A percentile compares a stretch with the other conserved stretches of the same genome.
Conservation (phyloP, 441 rosid species). For the Jatropha podagrica region DNA sequence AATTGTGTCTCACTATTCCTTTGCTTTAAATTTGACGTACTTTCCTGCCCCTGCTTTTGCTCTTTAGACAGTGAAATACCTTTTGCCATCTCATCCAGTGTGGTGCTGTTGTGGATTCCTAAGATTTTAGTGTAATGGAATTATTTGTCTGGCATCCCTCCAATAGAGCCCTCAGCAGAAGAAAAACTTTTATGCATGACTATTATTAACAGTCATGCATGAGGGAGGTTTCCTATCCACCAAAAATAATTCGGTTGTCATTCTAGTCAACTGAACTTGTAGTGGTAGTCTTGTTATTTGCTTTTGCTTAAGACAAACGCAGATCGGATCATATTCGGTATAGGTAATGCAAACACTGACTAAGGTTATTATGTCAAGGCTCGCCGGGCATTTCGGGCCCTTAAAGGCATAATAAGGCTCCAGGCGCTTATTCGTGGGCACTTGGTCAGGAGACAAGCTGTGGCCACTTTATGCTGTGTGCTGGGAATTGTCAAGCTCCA, state of each 20-base stretch:
- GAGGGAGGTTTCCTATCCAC: not conserved
- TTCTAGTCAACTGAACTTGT: not conserved
- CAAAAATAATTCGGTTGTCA: constrained; percentile 1
- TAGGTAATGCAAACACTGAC: constrained; percentile 30
- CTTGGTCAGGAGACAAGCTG: constrained; percentile 87
- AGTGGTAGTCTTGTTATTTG: not conserved
- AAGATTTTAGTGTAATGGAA: not conserved
- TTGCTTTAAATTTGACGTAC: not conserved
- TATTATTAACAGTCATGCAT: not conserved
- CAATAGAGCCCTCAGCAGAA: not conserved
- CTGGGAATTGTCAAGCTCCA: constrained; percentile 93
- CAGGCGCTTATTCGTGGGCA: constrained; percentile 97
- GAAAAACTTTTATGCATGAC: not conserved
- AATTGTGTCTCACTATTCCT: not conserved
- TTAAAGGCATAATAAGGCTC: constrained; percentile 76
- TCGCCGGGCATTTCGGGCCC: constrained; percentile 62
- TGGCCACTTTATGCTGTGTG: constrained; percentile 78
- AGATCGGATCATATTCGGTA: constrained; percentile 4
- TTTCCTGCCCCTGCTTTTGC: not conserved
- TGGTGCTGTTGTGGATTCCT: not conserved
- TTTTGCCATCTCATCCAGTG: not conserved
- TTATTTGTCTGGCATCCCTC: not conserved
- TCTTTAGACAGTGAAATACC: not conserved
- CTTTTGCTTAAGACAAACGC: not conserved
- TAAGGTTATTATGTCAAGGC: constrained; percentile 50